phyloP scores from a whole-genome alignment of 345 rosid species.

The Excoecaria cochinchinensis region DNA sequence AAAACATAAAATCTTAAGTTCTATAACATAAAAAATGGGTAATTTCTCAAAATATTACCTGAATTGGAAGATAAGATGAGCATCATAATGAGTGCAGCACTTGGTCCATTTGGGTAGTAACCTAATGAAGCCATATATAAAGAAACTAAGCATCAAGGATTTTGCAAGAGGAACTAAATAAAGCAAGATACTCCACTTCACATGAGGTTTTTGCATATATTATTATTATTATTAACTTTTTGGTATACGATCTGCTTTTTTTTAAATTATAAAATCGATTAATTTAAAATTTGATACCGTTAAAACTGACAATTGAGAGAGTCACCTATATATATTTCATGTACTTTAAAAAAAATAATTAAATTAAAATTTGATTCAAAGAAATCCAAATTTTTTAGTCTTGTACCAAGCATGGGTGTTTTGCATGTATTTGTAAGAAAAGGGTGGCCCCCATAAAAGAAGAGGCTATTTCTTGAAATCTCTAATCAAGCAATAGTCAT shows the following conservation, averaged over 20 bases:
- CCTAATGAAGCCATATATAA: slow-evolving; percentile 3
- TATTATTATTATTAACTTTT: too few species aligned
- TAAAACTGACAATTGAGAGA: too few species aligned
- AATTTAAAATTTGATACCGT: too few species aligned
- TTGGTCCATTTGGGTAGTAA: background rate
- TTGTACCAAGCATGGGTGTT: too few species aligned
- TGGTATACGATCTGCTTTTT: too few species aligned
- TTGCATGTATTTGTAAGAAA: background rate
- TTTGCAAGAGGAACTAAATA: background rate
- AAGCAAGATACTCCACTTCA: too few species aligned
- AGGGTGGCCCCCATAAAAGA: slow-evolving; percentile 20
- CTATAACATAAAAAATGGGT: background rate
- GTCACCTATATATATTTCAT: too few species aligned
- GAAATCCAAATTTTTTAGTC: too few species aligned
- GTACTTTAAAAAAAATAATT: too few species aligned
- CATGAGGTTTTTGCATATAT: too few species aligned
- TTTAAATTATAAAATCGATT: too few species aligned
- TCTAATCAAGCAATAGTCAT: slow-evolving; percentile 30
- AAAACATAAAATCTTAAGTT: background rate
- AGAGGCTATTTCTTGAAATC: slow-evolving; percentile 11
- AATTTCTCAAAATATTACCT: background rate
- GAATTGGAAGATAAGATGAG: slow-evolving; percentile 8
- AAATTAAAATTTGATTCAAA: too few species aligned
- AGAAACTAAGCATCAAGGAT: background rate
- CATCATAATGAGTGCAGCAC: background rate